A percentile compares a stretch with the other conserved stretches of the same genome.
Evolutionary conservation across 768 basidiomycete species (phyloP).

Genomic region (Stropharia rugosoannulata): DNA sequence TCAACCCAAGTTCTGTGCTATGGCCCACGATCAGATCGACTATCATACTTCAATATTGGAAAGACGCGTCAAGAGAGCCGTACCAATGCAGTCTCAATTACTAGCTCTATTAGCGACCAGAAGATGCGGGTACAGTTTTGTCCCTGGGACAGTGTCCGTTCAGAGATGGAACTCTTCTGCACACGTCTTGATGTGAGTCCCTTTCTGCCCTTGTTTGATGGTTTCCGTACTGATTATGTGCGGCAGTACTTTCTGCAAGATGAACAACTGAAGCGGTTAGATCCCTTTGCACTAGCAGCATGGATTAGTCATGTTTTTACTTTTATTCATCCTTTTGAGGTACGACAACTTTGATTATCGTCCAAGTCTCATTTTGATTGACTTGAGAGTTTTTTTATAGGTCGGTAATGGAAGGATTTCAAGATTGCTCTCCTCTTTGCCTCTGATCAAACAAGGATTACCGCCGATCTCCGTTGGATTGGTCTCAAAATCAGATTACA

Average conservation of each 20-base stretch:
- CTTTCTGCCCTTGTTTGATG: not conserved
- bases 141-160: conserved; percentile 14
- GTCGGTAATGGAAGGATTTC: conserved; percentile 18
- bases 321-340: conserved; percentile 20
- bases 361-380: not conserved
- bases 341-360: not conserved
- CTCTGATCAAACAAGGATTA: conserved; percentile 10
- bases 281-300: conserved; percentile 18
- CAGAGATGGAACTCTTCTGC: conserved; percentile 13
- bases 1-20: conserved; percentile 9
- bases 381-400: conserved; percentile 3
- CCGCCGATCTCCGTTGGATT: conserved; percentile 12
- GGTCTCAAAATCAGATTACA: not conserved
- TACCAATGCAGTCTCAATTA: conserved; percentile 10
- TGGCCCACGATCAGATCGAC: not conserved
- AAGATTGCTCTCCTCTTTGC: conserved; percentile 15
- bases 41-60: conserved; percentile 15
- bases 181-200: conserved; percentile 12
- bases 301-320: conserved; percentile 18
- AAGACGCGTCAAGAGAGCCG: conserved; percentile 12
- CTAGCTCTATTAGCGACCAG: not conserved
- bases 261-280: too few species aligned
- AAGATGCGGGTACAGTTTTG: conserved; percentile 15
- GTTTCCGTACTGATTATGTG: too few species aligned
- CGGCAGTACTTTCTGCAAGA: too few species aligned